A percentile compares a stretch with the other conserved stretches of the same genome.
Evolutionary conservation across 805 yeast genomes (phyloP).

Genomic region (Jamesozyma lodderae): DNA sequence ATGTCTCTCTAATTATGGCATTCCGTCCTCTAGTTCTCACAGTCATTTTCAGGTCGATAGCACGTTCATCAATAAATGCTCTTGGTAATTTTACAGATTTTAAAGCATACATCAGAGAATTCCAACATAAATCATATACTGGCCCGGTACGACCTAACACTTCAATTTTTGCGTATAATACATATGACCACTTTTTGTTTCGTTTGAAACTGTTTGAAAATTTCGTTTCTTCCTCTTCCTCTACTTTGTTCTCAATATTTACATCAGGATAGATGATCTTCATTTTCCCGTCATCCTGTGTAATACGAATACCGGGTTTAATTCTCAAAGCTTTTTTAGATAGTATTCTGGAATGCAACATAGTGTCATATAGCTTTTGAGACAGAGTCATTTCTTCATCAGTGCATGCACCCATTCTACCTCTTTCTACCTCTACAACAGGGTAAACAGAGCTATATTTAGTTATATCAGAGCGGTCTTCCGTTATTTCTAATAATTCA

Average conservation of each 20-base stretch:
- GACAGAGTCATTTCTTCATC: slow-evolving; percentile 75
- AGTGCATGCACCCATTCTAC: slow-evolving; percentile 71
- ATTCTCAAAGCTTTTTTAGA: slow-evolving; percentile 41
- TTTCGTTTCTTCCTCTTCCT: slow-evolving; percentile 19
- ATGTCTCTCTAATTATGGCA: slow-evolving; percentile 39
- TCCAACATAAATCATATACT: slow-evolving; percentile 66
- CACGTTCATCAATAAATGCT: slow-evolving; percentile 58
- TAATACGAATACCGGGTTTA: slow-evolving; percentile 36
- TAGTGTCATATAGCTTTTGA: slow-evolving; percentile 52
- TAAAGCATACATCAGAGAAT: slow-evolving; percentile 56
- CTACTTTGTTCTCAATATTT: slow-evolving; percentile 13
- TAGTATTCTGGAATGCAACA: slow-evolving; percentile 49
- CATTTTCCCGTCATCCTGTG: slow-evolving; percentile 41
- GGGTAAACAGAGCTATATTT: slow-evolving; percentile 49
- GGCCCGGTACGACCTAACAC: slow-evolving; percentile 81
- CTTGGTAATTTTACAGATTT: slow-evolving; percentile 52
- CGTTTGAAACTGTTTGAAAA: slow-evolving; percentile 18
- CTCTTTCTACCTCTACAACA: slow-evolving; percentile 66
- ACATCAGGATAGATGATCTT: slow-evolving; percentile 42
- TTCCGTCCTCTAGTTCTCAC: slow-evolving; percentile 44
- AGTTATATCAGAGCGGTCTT: slow-evolving; percentile 18
- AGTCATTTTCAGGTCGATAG: slow-evolving; percentile 42
- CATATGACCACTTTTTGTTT: slow-evolving; percentile 44
- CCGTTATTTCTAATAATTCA: slow-evolving; percentile 11
- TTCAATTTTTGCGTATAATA: slow-evolving; percentile 62